Evolutionary conservation across 306 rosid genomes (phyloP).

Genomic region (Prinsepia uniflora): DNA sequence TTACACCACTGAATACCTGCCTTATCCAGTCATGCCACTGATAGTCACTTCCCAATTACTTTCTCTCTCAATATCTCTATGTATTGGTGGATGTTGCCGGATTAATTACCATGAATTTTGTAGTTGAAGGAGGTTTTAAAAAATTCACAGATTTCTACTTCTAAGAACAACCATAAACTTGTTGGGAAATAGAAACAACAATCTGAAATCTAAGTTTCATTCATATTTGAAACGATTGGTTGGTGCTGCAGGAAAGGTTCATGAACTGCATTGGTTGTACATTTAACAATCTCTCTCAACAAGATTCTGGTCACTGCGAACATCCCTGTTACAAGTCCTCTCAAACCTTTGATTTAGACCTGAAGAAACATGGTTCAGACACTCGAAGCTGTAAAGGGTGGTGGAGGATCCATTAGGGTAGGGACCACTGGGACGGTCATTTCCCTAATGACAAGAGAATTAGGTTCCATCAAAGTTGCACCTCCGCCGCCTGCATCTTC

Average conservation of each 20-base stretch:
- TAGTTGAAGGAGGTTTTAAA: neutral
- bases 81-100: neutral
- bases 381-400: slow-evolving; percentile 58
- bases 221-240: slow-evolving; percentile 26
- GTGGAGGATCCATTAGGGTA: slow-evolving; percentile 80
- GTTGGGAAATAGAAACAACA: neutral
- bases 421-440: slow-evolving; percentile 83
- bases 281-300: slow-evolving; percentile 14
- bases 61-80: neutral
- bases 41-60: neutral
- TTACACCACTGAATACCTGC: neutral
- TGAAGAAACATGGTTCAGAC: slow-evolving; percentile 62
- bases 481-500: slow-evolving; percentile 48
- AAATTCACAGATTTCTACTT: slow-evolving; percentile 10
- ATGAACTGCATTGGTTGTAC: slow-evolving; percentile 31
- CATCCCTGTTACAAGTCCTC: slow-evolving; percentile 19
- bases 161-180: slow-evolving; percentile 6
- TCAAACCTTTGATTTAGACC: slow-evolving; percentile 25
- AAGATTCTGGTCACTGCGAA: slow-evolving; percentile 4
- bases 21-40: neutral
- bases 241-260: slow-evolving; percentile 36
- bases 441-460: slow-evolving; percentile 80
- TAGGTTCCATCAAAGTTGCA: slow-evolving; percentile 57
- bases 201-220: slow-evolving; percentile 3
- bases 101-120: neutral